Conservation (phyloP, 441 rosid genomes). For the Eutrema salsugineum region DNA sequence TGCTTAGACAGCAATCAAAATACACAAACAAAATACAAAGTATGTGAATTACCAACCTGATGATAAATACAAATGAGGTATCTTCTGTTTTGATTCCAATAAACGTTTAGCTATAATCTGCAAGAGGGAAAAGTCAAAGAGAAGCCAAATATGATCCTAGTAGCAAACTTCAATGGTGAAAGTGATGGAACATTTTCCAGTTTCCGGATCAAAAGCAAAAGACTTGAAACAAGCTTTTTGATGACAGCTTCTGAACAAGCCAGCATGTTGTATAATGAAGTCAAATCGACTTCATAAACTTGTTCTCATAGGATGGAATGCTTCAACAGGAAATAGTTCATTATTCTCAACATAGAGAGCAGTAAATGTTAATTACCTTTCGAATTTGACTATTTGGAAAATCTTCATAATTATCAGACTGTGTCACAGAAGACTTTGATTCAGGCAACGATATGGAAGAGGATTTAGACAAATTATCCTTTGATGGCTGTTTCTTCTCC, state of each 20-base stretch:
- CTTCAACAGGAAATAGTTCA: not conserved
- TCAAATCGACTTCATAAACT: not conserved
- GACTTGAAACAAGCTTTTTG: not conserved
- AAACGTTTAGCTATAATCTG: slow-evolving; percentile 90
- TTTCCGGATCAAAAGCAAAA: not conserved
- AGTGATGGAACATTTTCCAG: not conserved
- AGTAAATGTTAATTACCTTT: slow-evolving; percentile 51
- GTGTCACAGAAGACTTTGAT: slow-evolving; percentile 43
- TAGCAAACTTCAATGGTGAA: slow-evolving; percentile 6
- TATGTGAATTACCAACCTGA: slow-evolving; percentile 51
- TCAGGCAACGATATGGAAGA: slow-evolving; percentile 36
- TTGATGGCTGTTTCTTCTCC: slow-evolving; percentile 44
- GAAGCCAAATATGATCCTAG: slow-evolving; percentile 17
- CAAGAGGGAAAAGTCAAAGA: slow-evolving; percentile 17
- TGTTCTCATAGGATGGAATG: not conserved
- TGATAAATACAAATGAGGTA: slow-evolving; percentile 87
- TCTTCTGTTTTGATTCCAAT: slow-evolving; percentile 93
- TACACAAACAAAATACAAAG: slow-evolving; percentile 11
- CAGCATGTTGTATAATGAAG: not conserved
- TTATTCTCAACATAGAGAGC: not conserved
- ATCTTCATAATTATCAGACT: slow-evolving; percentile 69
- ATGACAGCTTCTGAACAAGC: not conserved
- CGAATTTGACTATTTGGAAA: slow-evolving; percentile 95
- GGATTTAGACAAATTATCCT: slow-evolving; percentile 36
- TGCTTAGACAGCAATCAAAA: slow-evolving; percentile 23